These are phyloP conservation scores for Neoboletus subvelutipes DNA, from an alignment of 768 basidiomycete species.

Conservation along the genomic window DNA sequence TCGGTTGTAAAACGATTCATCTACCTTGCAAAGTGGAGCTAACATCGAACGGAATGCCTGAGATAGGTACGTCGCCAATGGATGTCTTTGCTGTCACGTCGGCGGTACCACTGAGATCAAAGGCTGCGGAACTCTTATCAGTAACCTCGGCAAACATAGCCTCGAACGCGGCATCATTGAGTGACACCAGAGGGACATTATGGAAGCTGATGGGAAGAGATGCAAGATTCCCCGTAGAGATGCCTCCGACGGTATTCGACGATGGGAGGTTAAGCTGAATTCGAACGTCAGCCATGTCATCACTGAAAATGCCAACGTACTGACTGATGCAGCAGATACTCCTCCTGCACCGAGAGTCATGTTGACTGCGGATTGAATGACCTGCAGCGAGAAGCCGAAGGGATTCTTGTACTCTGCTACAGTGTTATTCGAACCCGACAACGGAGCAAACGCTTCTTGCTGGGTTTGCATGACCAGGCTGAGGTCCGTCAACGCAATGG, in stretches of 20 bases:
- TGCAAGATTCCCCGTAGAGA: slow-evolving; percentile 70
- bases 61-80: slow-evolving; percentile 66
- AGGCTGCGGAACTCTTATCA: slow-evolving; percentile 40
- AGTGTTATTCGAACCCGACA: slow-evolving; percentile 55
- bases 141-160: slow-evolving; percentile 61
- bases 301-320: slow-evolving; percentile 6
- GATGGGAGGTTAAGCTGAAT: slow-evolving; percentile 52
- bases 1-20: slow-evolving; percentile 1
- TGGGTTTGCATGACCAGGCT: slow-evolving; percentile 49
- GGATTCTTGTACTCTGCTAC: slow-evolving; percentile 67
- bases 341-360: slow-evolving; percentile 52
- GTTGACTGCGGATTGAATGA: slow-evolving; percentile 52
- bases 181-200: slow-evolving; percentile 53
- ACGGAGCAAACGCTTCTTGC: slow-evolving; percentile 57
- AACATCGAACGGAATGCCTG: slow-evolving; percentile 62
- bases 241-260: slow-evolving; percentile 50
- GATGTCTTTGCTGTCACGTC: slow-evolving; percentile 59
- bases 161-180: slow-evolving; percentile 54
- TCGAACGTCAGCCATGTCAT: not conserved
- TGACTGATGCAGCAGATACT: slow-evolving; percentile 52
- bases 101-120: slow-evolving; percentile 55
- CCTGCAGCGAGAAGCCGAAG: slow-evolving; percentile 73
- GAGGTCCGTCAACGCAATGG: slow-evolving; percentile 59
- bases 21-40: slow-evolving; percentile 53
- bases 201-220: slow-evolving; percentile 57